Base-by-base conservation (phyloP, 1,284 basidiomycete species). In the Ganoderma resinaceum region DNA sequence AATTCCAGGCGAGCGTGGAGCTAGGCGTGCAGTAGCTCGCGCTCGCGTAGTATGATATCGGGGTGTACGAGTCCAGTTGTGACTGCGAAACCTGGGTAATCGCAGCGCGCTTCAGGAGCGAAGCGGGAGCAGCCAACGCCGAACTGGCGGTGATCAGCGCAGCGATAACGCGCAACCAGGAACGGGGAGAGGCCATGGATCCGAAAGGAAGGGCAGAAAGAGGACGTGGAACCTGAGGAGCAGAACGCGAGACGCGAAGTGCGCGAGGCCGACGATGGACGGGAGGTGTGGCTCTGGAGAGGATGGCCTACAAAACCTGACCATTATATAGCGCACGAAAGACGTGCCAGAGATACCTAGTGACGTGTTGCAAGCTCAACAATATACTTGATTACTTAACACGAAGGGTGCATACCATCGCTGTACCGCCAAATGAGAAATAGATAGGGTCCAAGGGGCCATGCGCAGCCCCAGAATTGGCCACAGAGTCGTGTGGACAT, bases 21-120 rank as follows among this genome's bases (percentile, higher is more conserved):
- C 80, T 72, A 0, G 87, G 78, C 3, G 75, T 8, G 71, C 90
- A 92, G 75, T 88, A 88, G 1, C 83, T 87, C 2, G 88, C 81
- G 62, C 83, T 83, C 2, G 89, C 88, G 73, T 85, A 91, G 74
- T 79, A 81, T 0, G 86, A 84, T 76, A 84, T 91, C 0, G 87
- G 84, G 59, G 78, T 85, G 79, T 84, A 90, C 2, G 81, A 64
- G 2, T 79, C 70, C 55, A 91, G 82, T 71, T 87, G 79, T 9
- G 81, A 53, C 2, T 79, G 61, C 11, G 80, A 77, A 52, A 90
- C 77, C 0, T 83, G 68, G 1, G 82, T 81, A 65, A 87, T 84
- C 61, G 74, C 69, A 67, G 76, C 73, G 6, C 75, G 68, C 9
- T 65, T 64, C n/a, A 23, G 49, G 43, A 70, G 29, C 18, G 67